phyloP scores from a whole-genome alignment of 768 basidiomycete species.

The Naganishia vaughanmartiniae region DNA sequence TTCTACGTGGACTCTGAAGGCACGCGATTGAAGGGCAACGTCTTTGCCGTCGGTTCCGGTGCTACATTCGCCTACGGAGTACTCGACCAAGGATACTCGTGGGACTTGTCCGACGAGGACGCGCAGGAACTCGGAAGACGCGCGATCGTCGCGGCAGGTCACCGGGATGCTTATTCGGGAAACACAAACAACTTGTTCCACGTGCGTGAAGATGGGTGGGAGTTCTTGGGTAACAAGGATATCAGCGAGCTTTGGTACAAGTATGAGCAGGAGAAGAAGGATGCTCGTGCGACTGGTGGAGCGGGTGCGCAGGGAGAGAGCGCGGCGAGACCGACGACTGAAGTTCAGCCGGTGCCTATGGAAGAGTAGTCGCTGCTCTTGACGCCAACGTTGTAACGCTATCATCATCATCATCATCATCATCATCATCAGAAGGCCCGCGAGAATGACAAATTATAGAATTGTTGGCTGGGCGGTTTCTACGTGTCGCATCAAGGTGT shows the following conservation, averaged over 20 bases:
- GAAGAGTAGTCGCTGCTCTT: constrained; percentile 10
- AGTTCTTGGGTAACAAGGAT: constrained; percentile 94
- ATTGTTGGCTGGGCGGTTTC: no score
- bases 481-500: no score
- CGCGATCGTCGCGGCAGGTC: constrained; percentile 94
- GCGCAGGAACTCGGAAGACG: constrained; percentile 90
- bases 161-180: constrained; percentile 59
- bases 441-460: neutral
- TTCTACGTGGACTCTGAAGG: constrained; percentile 99
- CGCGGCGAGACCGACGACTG: constrained; percentile 5
- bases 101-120: constrained; percentile 88
- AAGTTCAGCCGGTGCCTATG: constrained; percentile 24
- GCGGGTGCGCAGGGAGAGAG: constrained; percentile 4
- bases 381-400: neutral
- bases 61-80: constrained; percentile 99
- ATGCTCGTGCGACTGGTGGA: constrained; percentile 29
- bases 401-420: neutral
- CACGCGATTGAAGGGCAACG: constrained; percentile 85
- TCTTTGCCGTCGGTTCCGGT: constrained; percentile 99
- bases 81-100: constrained; percentile 73
- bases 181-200: constrained; percentile 96
- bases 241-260: constrained; percentile 87
- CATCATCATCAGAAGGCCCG: neutral
- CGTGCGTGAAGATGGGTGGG: constrained; percentile 91
- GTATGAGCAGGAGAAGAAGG: constrained; percentile 52